A percentile compares a stretch with the other conserved stretches of the same genome.
Conservation (phyloP, 2,329 filamentous ascomycete genomes). For the Epichloe festucae region DNA sequence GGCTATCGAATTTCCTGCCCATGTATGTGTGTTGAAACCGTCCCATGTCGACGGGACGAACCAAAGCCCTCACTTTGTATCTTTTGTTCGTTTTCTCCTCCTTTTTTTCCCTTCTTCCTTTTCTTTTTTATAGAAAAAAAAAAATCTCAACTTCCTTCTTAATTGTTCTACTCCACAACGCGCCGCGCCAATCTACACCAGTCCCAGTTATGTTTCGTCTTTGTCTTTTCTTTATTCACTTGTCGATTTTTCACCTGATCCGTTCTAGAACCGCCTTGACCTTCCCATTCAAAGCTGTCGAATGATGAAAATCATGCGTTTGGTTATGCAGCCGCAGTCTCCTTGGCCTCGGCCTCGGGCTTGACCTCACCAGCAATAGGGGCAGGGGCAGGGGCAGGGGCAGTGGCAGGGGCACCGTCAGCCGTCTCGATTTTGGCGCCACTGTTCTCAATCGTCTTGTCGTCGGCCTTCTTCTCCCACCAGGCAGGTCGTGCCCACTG, state of each 20-base stretch:
- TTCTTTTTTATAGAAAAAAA: background rate
- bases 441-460: conserved; percentile 25
- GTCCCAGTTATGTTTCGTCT: background rate
- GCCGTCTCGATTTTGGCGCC: conserved; percentile 24
- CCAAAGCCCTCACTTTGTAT: no score
- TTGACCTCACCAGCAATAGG: conserved; percentile 17
- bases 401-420: conserved; percentile 15
- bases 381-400: conserved; percentile 9
- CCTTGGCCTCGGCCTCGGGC: conserved; percentile 22
- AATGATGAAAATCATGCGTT: background rate
- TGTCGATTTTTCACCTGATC: background rate
- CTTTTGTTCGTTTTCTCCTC: background rate
- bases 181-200: background rate
- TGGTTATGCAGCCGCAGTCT: conserved; percentile 9
- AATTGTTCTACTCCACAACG: background rate
- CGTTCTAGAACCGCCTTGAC: background rate
- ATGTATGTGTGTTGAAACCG: no score
- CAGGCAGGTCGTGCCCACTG: conserved; percentile 53
- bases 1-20: no score
- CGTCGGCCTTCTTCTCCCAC: conserved; percentile 40
- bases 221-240: background rate
- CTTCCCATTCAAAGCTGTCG: background rate
- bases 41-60: no score
- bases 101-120: no score
- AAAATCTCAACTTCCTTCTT: background rate